Conservation (phyloP, 2,329 filamentous ascomycete species). For the Tolypocladium ophioglossoides region DNA sequence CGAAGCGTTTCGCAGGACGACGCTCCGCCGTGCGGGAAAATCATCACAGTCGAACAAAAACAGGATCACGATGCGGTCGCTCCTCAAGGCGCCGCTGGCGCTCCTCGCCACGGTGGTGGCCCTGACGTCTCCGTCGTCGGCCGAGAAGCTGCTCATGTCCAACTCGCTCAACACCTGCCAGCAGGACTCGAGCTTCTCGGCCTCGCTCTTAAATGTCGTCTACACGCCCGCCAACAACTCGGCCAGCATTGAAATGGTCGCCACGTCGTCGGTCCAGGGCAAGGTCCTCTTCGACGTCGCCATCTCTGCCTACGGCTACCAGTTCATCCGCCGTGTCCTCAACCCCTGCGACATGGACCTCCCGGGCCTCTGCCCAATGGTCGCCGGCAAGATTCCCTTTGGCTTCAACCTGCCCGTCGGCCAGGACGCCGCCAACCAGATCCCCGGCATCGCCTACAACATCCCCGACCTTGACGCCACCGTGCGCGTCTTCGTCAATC, state of each 20-base stretch:
- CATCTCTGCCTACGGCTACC: conserved; percentile 74
- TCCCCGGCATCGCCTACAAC: conserved; percentile 78
- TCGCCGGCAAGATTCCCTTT: conserved; percentile 68
- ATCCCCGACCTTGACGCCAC: conserved; percentile 86
- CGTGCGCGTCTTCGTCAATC: conserved; percentile 72
- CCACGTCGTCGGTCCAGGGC: conserved; percentile 72
- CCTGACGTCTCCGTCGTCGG: conserved; percentile 38
- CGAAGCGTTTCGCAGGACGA: conserved; percentile 3
- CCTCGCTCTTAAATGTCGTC: conserved; percentile 77
- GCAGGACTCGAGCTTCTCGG: conserved; percentile 73
- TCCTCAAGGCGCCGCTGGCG: conserved; percentile 32
- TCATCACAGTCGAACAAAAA: background rate
- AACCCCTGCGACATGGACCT: conserved; percentile 66
- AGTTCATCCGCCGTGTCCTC: conserved; percentile 54
- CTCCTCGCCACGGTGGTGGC: conserved; percentile 33
- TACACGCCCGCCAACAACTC: conserved; percentile 68
- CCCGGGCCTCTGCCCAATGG: conserved; percentile 82
- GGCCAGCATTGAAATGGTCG: conserved; percentile 64
- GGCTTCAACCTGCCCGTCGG: conserved; percentile 56
- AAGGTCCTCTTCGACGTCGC: conserved; percentile 69
- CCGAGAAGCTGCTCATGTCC: conserved; percentile 62
- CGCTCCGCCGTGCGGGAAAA: conserved; percentile 1
- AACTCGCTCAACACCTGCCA: conserved; percentile 80
- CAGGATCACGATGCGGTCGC: conserved; percentile 33
- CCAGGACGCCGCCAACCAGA: conserved; percentile 44